Evolutionary conservation across 2,329 filamentous ascomycete genomes (phyloP).

Genomic region (Talaromyces sp.): DNA sequence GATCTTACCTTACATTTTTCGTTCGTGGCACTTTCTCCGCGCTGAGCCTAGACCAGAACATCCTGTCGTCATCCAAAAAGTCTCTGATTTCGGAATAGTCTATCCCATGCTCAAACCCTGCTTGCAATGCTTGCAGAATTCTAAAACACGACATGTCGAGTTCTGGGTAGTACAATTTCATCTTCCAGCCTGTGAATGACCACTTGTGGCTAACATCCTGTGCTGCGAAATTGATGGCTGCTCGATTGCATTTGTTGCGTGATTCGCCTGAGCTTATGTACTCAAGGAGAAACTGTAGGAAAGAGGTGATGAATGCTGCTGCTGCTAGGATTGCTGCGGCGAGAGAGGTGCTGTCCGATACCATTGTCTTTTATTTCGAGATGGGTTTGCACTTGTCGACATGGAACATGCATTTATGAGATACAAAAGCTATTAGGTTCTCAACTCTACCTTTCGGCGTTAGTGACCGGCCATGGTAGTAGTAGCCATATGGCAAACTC

Average conservation of each 20-base stretch:
- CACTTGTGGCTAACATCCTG: neutral
- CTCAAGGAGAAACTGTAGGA: neutral
- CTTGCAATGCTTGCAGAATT: neutral
- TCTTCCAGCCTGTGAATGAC: neutral
- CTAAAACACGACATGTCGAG: neutral
- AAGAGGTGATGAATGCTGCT: neutral
- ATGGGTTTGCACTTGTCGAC: neutral
- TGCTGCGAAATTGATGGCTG: neutral
- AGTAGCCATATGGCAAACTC: neutral
- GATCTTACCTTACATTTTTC: neutral
- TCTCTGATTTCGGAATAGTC: neutral
- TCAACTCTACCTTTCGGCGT: neutral
- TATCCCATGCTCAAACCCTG: neutral
- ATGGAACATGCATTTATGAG: neutral
- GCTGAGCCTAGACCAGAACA: neutral
- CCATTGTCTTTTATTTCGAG: neutral
- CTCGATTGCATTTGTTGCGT: neutral
- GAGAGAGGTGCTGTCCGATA: neutral
- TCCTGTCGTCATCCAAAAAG: neutral
- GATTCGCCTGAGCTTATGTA: neutral
- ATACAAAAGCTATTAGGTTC: neutral
- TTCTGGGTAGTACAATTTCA: neutral
- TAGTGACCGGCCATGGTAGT: neutral
- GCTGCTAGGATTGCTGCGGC: neutral
- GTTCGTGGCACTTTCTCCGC: neutral